Evolutionary conservation across 805 yeast species (phyloP).

Genomic region (Wickerhamomyces strasburgensis): DNA sequence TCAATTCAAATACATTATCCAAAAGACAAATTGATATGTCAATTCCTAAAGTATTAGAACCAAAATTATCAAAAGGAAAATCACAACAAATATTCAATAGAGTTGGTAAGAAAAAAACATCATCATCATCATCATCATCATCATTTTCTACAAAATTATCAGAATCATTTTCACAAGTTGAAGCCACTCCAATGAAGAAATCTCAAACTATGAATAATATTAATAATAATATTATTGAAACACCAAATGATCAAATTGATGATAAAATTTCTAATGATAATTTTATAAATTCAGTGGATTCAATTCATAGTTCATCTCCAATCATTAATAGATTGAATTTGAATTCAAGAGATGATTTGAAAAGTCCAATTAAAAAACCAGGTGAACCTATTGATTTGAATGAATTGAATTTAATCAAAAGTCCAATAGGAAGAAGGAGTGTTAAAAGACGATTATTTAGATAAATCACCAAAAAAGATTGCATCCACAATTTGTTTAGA

Average conservation of each 20-base stretch:
- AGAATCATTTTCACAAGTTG: constrained; percentile 23
- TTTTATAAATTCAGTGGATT: neutral
- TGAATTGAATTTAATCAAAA: constrained; percentile 20
- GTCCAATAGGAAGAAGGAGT: constrained; percentile 18
- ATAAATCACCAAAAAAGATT: constrained; percentile 64
- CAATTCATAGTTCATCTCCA: constrained; percentile 13
- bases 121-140: neutral
- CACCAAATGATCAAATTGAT: neutral
- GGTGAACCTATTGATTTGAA: constrained; percentile 18
- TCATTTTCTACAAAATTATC: constrained; percentile 7
- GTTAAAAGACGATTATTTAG: constrained; percentile 28
- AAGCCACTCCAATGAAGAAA: constrained; percentile 25
- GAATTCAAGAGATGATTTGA: constrained; percentile 12
- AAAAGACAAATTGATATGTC: constrained; percentile 25
- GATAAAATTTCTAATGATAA: neutral
- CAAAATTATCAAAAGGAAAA: constrained; percentile 10
- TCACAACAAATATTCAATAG: constrained; percentile 24
- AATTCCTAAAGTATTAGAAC: constrained; percentile 15
- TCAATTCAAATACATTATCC: constrained; percentile 20
- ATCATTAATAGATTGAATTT: constrained; percentile 7
- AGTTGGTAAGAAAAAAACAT: constrained; percentile 21
- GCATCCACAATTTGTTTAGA: constrained; percentile 53
- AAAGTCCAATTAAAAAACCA: constrained; percentile 21
- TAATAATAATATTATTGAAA: constrained; percentile 15
- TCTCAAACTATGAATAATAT: constrained; percentile 15